Percentiles rank a stretch among this genome's conserved stretches.
These are phyloP conservation scores for Verticillium dahliae DNA, from an alignment of 2,329 filamentous ascomycete species.

Conservation along the genomic window DNA sequence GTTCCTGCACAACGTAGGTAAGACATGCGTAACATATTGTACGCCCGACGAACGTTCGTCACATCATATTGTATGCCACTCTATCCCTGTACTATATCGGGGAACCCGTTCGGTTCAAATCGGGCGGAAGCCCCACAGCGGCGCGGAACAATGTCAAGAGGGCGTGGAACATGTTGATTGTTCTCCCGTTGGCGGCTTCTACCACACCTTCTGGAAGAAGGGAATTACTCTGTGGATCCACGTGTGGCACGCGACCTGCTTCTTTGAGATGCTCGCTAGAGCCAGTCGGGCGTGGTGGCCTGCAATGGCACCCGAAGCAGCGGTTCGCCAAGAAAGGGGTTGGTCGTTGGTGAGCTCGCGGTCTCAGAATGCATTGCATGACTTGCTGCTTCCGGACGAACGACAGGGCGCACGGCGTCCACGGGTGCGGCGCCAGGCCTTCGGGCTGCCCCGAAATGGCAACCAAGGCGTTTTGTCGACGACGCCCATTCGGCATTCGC, in stretches of 20 bases:
- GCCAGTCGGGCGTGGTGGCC: neutral
- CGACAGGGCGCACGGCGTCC: neutral
- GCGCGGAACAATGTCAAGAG: neutral
- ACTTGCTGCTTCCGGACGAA: neutral
- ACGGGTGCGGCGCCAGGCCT: neutral
- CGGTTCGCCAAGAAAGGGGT: neutral
- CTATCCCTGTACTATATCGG: neutral
- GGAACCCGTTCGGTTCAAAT: neutral
- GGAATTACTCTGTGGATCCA: neutral
- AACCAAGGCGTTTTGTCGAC: neutral
- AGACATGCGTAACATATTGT: neutral
- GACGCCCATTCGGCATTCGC: neutral
- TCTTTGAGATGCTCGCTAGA: neutral
- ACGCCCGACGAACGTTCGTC: neutral
- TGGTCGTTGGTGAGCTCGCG: neutral
- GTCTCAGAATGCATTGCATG: neutral
- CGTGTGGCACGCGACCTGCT: neutral
- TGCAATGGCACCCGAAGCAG: neutral
- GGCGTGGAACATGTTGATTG: neutral
- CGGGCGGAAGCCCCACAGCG: neutral
- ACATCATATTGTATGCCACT: neutral
- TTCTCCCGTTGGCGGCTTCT: neutral
- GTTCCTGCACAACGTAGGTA: neutral
- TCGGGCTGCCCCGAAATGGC: neutral
- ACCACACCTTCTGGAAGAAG: neutral